A percentile compares a stretch with the other conserved stretches of the same genome.
phyloP scores from a whole-genome alignment of 768 basidiomycete genomes.

The Phanerochaete sordida region DNA sequence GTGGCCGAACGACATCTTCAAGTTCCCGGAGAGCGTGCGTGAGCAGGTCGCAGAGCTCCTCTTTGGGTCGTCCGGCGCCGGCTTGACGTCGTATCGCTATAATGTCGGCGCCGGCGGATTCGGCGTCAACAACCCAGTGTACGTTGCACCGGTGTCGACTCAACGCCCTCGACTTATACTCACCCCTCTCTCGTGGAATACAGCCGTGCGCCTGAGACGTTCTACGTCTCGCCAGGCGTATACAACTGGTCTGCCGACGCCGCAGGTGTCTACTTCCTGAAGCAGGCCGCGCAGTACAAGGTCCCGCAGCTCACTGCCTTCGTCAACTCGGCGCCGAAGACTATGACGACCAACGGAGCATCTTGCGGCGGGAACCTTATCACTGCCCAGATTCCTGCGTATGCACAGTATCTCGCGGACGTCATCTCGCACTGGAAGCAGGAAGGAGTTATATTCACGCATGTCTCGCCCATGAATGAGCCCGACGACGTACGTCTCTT shows the following conservation, averaged over 20 bases:
- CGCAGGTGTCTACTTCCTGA: slow-evolving; percentile 38
- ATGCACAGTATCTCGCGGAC: slow-evolving; percentile 40
- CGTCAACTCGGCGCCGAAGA: slow-evolving; percentile 35
- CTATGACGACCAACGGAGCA: slow-evolving; percentile 18
- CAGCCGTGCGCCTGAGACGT: slow-evolving; percentile 29
- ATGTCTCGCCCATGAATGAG: slow-evolving; percentile 41
- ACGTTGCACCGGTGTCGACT: neutral
- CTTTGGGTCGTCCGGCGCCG: slow-evolving; percentile 35
- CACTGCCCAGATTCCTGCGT: slow-evolving; percentile 23
- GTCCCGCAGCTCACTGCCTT: slow-evolving; percentile 40
- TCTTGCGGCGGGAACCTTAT: slow-evolving; percentile 18
- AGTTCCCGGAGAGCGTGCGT: slow-evolving; percentile 37
- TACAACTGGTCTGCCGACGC: slow-evolving; percentile 39
- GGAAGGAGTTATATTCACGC: slow-evolving; percentile 35
- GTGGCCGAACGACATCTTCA: slow-evolving; percentile 42
- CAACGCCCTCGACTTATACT: neutral
- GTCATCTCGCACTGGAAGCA: slow-evolving; percentile 37
- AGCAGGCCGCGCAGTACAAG: slow-evolving; percentile 32
- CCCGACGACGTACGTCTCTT: slow-evolving; percentile 18
- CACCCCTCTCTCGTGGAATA: slow-evolving; percentile 15
- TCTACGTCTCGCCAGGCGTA: slow-evolving; percentile 27
- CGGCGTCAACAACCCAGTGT: slow-evolving; percentile 28
- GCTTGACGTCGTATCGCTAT: slow-evolving; percentile 40
- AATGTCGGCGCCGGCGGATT: slow-evolving; percentile 43
- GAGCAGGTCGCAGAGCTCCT: slow-evolving; percentile 39